phyloP scores from a whole-genome alignment of 352 stramenopile genomes.

The Phytophthora aleatoria region DNA sequence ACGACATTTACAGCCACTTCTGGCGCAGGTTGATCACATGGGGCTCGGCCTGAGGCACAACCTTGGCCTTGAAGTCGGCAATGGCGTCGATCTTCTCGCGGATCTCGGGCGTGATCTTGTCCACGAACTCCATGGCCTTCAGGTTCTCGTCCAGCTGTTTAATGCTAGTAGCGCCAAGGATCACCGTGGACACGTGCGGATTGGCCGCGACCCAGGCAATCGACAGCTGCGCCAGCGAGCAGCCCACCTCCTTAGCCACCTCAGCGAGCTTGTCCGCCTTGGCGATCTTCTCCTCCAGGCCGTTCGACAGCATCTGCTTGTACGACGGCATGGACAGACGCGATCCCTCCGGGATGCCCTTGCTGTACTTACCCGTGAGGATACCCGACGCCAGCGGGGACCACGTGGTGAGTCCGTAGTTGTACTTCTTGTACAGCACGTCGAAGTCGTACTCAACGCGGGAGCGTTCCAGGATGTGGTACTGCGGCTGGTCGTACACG shows the following conservation, averaged over 20 bases:
- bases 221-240: slow-evolving; percentile 57
- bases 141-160: slow-evolving; percentile 81
- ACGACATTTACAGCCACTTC: slow-evolving; percentile 41
- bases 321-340: slow-evolving; percentile 57
- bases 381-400: slow-evolving; percentile 71
- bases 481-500: slow-evolving; percentile 70
- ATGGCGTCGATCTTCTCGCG: slow-evolving; percentile 75
- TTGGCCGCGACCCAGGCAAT: slow-evolving; percentile 67
- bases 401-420: slow-evolving; percentile 77
- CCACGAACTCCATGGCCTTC: slow-evolving; percentile 58
- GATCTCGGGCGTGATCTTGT: slow-evolving; percentile 77
- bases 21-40: slow-evolving; percentile 40
- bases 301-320: slow-evolving; percentile 58
- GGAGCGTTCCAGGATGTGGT: slow-evolving; percentile 76
- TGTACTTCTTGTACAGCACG: slow-evolving; percentile 74
- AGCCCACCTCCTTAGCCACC: slow-evolving; percentile 70
- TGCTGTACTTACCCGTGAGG: slow-evolving; percentile 84
- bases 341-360: slow-evolving; percentile 73
- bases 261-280: slow-evolving; percentile 52
- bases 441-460: slow-evolving; percentile 76
- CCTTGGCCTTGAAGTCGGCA: slow-evolving; percentile 46
- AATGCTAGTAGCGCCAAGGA: slow-evolving; percentile 64
- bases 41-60: slow-evolving; percentile 36
- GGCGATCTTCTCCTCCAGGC: slow-evolving; percentile 48
- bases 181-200: slow-evolving; percentile 64